A percentile compares a stretch with the other conserved stretches of the same genome.
These are phyloP conservation scores for Beta vulgaris DNA, from an alignment of 148 eudicot genomes.

Conservation along the genomic window DNA sequence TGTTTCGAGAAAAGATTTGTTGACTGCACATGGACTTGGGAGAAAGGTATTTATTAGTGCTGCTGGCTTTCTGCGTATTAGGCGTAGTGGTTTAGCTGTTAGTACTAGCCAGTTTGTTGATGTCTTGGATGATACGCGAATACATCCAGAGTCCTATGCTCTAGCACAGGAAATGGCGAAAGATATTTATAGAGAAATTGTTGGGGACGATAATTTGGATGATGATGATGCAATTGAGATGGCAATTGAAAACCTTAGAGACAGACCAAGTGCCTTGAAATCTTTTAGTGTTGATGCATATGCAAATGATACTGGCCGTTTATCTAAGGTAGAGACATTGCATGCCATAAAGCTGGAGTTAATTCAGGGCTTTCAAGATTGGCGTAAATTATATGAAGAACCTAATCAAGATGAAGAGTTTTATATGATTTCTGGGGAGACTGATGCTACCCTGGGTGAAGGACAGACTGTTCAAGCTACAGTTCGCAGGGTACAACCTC, in stretches of 20 bases:
- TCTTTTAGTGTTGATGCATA: slow-evolving; percentile 60
- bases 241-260: slow-evolving; percentile 93
- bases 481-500: slow-evolving; percentile 79
- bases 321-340: slow-evolving; percentile 71
- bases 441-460: slow-evolving; percentile 77
- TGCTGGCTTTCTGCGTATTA: slow-evolving; percentile 88
- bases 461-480: slow-evolving; percentile 91
- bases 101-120: slow-evolving; percentile 79
- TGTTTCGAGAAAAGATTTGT: slow-evolving; percentile 69
- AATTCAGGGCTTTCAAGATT: slow-evolving; percentile 90
- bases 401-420: slow-evolving; percentile 81
- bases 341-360: slow-evolving; percentile 67
- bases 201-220: slow-evolving; percentile 64
- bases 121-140: slow-evolving; percentile 94
- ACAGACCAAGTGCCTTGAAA: slow-evolving; percentile 61
- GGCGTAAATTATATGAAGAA: slow-evolving; percentile 69
- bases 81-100: slow-evolving; percentile 83
- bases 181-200: slow-evolving; percentile 62
- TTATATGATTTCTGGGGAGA: slow-evolving; percentile 87
- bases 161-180: slow-evolving; percentile 95
- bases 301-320: slow-evolving; percentile 49
- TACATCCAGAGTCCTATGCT: slow-evolving; percentile 93
- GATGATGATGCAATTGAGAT: slow-evolving; percentile 83
- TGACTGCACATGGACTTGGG: slow-evolving; percentile 75
- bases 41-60: slow-evolving; percentile 88